phyloP scores from a whole-genome alignment of 2,329 filamentous ascomycete genomes.

The Penicillium aurantiogriseum region DNA sequence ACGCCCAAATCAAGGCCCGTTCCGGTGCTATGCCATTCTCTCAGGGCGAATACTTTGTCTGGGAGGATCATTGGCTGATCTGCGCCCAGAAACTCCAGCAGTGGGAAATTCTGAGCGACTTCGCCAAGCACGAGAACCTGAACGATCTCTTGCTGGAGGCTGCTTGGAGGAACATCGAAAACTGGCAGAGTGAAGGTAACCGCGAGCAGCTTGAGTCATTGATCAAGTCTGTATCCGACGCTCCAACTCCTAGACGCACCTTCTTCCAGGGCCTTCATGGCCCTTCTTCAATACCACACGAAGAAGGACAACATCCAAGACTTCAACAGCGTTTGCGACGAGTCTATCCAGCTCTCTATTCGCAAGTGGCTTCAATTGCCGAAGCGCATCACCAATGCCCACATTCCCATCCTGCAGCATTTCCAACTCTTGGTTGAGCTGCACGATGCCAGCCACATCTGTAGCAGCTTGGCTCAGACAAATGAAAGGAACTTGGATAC shows the following conservation, averaged over 20 bases:
- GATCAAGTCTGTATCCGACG: slow-evolving; percentile 96
- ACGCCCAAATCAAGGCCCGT: slow-evolving; percentile 92
- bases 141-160: slow-evolving; percentile 94
- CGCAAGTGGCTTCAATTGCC: slow-evolving; percentile 99
- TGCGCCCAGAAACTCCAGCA: slow-evolving; percentile 98
- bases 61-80: slow-evolving; percentile 98
- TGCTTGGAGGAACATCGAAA: slow-evolving; percentile 92
- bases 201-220: slow-evolving; percentile 87
- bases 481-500: slow-evolving; percentile 81
- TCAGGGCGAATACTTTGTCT: slow-evolving; percentile 95
- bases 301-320: slow-evolving; percentile 78
- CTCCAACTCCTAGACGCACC: slow-evolving; percentile 84
- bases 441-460: slow-evolving; percentile 96
- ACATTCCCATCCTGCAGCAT: slow-evolving; percentile 91
- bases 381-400: slow-evolving; percentile 85
- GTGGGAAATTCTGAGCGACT: slow-evolving; percentile 97
- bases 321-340: slow-evolving; percentile 88
- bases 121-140: slow-evolving; percentile 97
- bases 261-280: slow-evolving; percentile 99
- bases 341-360: slow-evolving; percentile 95
- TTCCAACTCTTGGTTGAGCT: slow-evolving; percentile 98
- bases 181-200: slow-evolving; percentile 84
- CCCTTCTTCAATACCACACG: slow-evolving; percentile 87
- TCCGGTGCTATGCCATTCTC: slow-evolving; percentile 96
- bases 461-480: slow-evolving; percentile 81